phyloP scores from a whole-genome alignment of 1,284 basidiomycete genomes.

The Boletus smithii region DNA sequence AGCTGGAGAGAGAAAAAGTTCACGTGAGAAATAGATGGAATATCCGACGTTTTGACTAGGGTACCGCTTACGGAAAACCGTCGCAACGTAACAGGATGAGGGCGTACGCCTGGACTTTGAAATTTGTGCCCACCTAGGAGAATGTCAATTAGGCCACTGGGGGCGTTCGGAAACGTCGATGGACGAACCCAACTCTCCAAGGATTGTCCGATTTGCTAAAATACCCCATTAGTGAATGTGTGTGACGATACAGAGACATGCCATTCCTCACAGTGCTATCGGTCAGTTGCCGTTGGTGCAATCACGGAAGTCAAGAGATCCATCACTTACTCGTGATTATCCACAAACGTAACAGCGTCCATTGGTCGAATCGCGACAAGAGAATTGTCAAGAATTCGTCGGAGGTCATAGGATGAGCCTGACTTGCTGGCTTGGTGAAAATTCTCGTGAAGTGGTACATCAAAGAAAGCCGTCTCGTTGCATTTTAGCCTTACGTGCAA shows the following conservation, averaged over 20 bases:
- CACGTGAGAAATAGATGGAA: neutral
- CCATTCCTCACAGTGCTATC: constrained; percentile 51
- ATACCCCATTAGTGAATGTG: constrained; percentile 3
- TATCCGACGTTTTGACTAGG: neutral
- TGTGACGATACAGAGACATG: neutral
- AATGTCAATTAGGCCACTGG: neutral
- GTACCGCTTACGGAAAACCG: constrained; percentile 76
- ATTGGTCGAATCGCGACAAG: constrained; percentile 55
- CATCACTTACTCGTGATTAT: constrained; percentile 72
- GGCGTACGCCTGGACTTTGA: constrained; percentile 82
- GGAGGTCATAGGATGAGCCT: constrained; percentile 61
- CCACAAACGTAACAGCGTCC: constrained; percentile 80
- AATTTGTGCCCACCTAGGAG: constrained; percentile 56
- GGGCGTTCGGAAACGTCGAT: neutral
- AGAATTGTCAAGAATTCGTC: constrained; percentile 57
- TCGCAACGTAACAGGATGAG: constrained; percentile 78
- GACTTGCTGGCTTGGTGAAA: constrained; percentile 62
- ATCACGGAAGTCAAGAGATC: neutral
- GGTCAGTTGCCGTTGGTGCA: neutral
- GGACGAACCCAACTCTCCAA: constrained; percentile 73
- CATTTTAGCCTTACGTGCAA: neutral
- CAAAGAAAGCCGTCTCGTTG: constrained; percentile 69
- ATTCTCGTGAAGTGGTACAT: constrained; percentile 74
- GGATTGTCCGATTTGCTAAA: constrained; percentile 66
- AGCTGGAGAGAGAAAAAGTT: constrained; percentile 42